Evolutionary conservation across 1,284 basidiomycete genomes (phyloP).

Genomic region (Ustilago trichophora): DNA sequence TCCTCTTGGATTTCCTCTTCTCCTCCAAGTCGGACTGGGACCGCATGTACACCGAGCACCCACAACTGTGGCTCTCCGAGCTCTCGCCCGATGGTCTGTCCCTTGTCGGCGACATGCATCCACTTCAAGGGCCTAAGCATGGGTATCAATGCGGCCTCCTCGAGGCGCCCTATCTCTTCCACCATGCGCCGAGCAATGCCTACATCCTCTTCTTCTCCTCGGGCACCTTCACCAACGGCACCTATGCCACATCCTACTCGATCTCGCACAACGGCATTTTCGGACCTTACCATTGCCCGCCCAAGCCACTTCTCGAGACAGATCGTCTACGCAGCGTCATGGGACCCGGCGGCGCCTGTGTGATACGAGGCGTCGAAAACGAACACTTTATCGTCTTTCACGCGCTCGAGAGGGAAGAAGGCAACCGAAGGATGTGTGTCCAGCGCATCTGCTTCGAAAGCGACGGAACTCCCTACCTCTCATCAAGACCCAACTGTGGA

Average conservation of each 20-base stretch:
- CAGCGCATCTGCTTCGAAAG: conserved; percentile 38
- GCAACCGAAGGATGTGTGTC: conserved; percentile 48
- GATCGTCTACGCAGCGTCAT: conserved; percentile 34
- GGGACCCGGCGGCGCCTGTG: conserved; percentile 52
- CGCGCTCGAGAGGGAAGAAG: conserved; percentile 40
- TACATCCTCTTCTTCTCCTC: conserved; percentile 57
- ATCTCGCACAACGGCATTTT: conserved; percentile 48
- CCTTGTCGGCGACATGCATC: conserved; percentile 42
- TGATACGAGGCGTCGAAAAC: conserved; percentile 46
- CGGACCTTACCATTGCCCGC: conserved; percentile 45
- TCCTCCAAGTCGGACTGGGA: conserved; percentile 25
- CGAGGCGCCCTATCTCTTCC: conserved; percentile 54
- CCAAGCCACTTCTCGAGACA: conserved; percentile 41
- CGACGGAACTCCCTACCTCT: conserved; percentile 42
- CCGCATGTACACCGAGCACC: conserved; percentile 48
- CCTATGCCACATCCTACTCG: conserved; percentile 51
- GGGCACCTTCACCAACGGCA: conserved; percentile 48
- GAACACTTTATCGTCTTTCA: conserved; percentile 56
- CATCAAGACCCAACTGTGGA: conserved; percentile 44
- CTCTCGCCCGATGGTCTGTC: conserved; percentile 52
- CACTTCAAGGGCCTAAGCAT: conserved; percentile 41
- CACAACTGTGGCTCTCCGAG: conserved; percentile 53
- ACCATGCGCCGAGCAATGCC: conserved; percentile 37
- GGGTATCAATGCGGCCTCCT: conserved; percentile 43
- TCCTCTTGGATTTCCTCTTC: not conserved